Base-by-base conservation (phyloP, 2,329 filamentous ascomycete genomes). In the Macrophomina pseudophaseolina region DNA sequence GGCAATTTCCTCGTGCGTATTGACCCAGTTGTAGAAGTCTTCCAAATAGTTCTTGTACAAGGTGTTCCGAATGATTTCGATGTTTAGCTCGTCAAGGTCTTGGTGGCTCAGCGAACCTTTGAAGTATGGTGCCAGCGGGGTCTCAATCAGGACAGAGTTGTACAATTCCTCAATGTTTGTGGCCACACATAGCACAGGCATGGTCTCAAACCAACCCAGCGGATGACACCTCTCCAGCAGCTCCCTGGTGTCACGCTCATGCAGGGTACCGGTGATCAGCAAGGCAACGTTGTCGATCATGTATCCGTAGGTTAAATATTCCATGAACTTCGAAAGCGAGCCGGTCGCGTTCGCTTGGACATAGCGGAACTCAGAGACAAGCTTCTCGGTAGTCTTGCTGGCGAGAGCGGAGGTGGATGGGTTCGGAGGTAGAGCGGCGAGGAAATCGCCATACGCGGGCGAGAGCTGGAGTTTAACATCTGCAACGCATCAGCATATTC, bases 261-360 rank as follows among this genome's bases (percentile, higher is more conserved):
- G 95, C 35, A 99, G 87, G 12, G 95, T 99, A 69, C 95, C 95
- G 28, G 95, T 99, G 80, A 99, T 99, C 75, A 99, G 88, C 48
- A 99, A 90, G 46, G 96, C 95, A 64, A 99, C 93, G 75, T 99
- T 99, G 82, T 99, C 95, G 80, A 99, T 99, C 95, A 99, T 99
- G 85, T 99, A 99, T 69, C 94, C 94, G 79, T 99, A 99, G 1
- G 95, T 99, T 69, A 99, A 85, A 80, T 97, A 99, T 80, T 98
- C 93, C 88, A 99, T 93, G 80, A 99, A 99, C 77, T 92, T 93
- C 69, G 94, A 90, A 44, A 97, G 88, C 0, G 93, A 92, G 16
- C 95, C 95, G 2, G 92, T 92, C 33, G 94, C 92, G 77, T 99
- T 97, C 69, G 94, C 93, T 72, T 96, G 92, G 53, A 99, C 86